Percentiles rank a stretch among this genome's conserved stretches.
Evolutionary conservation across 192 early-diverging fungal species (phyloP).

Genomic region (Coemansia sp.): DNA sequence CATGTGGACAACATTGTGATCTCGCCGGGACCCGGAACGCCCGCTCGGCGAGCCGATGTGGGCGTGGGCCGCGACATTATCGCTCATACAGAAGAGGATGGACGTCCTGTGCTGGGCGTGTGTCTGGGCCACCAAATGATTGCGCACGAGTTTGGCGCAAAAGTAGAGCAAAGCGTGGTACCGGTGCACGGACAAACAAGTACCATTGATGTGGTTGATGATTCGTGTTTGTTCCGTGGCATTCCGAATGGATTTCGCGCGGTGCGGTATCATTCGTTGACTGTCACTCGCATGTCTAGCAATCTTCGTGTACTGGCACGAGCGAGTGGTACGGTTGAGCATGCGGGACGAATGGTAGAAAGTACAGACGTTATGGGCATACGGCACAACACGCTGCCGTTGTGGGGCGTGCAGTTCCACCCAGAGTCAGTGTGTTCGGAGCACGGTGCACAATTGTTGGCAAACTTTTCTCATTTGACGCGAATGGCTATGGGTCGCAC

Average conservation of each 20-base stretch:
- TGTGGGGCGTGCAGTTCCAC: constrained; percentile 94
- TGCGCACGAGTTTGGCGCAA: constrained; percentile 64
- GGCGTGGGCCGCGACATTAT: constrained; percentile 39
- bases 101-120: constrained; percentile 80
- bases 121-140: constrained; percentile 95
- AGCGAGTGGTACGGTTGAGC: constrained; percentile 17
- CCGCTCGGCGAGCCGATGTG: constrained; percentile 59
- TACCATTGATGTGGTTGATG: constrained; percentile 24
- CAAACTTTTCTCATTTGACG: constrained; percentile 62
- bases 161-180: constrained; percentile 62
- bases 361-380: constrained; percentile 74
- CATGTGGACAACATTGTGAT: constrained; percentile 87
- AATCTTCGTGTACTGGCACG: constrained; percentile 35
- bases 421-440: constrained; percentile 93
- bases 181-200: constrained; percentile 86
- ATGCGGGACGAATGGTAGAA: neutral
- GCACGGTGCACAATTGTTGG: constrained; percentile 65
- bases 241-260: constrained; percentile 69
- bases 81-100: neutral
- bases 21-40: constrained; percentile 91
- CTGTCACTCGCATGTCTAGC: constrained; percentile 44
- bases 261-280: constrained; percentile 89
- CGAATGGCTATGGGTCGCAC: no score
- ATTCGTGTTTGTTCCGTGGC: constrained; percentile 55
- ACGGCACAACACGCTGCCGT: constrained; percentile 63